Percentiles rank a stretch among this genome's conserved stretches.
phyloP scores from a whole-genome alignment of 768 basidiomycete species.

The Mycena epipterygia region DNA sequence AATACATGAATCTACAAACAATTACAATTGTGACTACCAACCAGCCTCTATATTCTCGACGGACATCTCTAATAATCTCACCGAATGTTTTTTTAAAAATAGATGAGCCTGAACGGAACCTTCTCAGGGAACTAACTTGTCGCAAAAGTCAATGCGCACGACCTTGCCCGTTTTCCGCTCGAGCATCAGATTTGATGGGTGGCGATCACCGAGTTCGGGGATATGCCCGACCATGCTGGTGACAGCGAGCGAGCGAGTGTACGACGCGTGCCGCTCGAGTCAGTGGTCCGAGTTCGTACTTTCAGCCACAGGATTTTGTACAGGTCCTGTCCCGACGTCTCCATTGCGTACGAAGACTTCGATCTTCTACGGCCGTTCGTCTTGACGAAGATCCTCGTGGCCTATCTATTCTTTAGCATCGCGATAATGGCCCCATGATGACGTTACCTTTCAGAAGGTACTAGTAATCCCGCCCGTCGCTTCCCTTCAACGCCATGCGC shows the following conservation, averaged over 20 bases:
- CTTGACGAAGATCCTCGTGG: conserved; percentile 98
- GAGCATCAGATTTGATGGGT: conserved; percentile 95
- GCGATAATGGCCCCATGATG: background rate
- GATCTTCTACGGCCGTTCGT: conserved; percentile 97
- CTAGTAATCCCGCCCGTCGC: conserved; percentile 94
- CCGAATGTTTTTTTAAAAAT: too few relatives aligned
- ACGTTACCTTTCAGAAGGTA: conserved; percentile 87
- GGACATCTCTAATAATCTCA: too few relatives aligned
- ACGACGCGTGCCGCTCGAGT: conserved; percentile 97
- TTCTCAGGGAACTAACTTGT: conserved; percentile 99
- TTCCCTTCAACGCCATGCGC: conserved; percentile 87
- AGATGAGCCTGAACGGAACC: conserved; percentile 97
- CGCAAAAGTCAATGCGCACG: conserved; percentile 97
- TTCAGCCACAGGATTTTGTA: conserved; percentile 97
- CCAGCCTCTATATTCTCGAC: too few relatives aligned
- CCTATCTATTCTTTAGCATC: conserved; percentile 59
- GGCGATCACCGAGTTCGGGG: conserved; percentile 94
- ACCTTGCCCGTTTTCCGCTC: conserved; percentile 94
- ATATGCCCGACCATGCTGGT: conserved; percentile 99
- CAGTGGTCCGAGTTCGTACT: conserved; percentile 96
- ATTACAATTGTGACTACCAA: too few relatives aligned
- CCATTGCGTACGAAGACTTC: conserved; percentile 99
- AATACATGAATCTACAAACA: too few relatives aligned
- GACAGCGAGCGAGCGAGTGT: conserved; percentile 94
- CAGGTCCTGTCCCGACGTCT: conserved; percentile 97